Evolutionary conservation across 2,329 filamentous ascomycete genomes (phyloP), one percentile per base, ranked within the genome.

Genomic region (Phoma sp.): DNA sequence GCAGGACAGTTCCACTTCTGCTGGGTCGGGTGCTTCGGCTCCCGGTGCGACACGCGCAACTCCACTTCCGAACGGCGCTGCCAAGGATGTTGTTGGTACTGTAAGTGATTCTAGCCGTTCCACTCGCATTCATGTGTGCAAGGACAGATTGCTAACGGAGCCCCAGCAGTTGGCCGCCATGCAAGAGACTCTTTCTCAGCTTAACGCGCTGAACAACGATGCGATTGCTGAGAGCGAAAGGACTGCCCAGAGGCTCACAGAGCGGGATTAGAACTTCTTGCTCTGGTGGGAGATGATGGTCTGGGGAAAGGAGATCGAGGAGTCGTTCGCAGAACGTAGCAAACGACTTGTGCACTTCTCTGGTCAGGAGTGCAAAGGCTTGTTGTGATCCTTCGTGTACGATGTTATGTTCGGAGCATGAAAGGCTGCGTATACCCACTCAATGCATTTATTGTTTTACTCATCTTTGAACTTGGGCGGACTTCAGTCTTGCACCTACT

Each of bases 101-200:
- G 72, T 75, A 61, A 72, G 72, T 72, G 40, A 20, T 40, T 33
- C 45, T 42, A 15, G 6, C 15, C 4, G 5, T 30, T 4, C 12
- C 3, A n/a, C 33, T 33, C 11, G 14, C 11, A 43, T 33, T n/a
- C n/a, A n/a, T 18, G 7, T n/a, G 34, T 28, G 14, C 5, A 36
- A 26, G 29, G 21, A 40, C 38, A 45, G 51, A 46, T 30, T 12
- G 52, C 72, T 74, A 62, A 74, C 57, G 57, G 58, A 56, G 63
- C 53, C n/a, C 47, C 66, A 74, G 71, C 72, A 75, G 72, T 69
- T 75, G 57, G 72, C 72, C 48, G 69, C 69, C 38, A 75, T 75
- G 72, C 69, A 73, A 53, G 66, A 70, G 55, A 71, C 72, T 5
- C 49, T 75, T 3, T 65, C 62, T 6, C 72, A 75, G 50, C 68